A percentile compares a stretch with the other conserved stretches of the same genome.
These are phyloP conservation scores for Claviceps monticola DNA, from an alignment of 2,329 filamentous ascomycete genomes.

Conservation along the genomic window DNA sequence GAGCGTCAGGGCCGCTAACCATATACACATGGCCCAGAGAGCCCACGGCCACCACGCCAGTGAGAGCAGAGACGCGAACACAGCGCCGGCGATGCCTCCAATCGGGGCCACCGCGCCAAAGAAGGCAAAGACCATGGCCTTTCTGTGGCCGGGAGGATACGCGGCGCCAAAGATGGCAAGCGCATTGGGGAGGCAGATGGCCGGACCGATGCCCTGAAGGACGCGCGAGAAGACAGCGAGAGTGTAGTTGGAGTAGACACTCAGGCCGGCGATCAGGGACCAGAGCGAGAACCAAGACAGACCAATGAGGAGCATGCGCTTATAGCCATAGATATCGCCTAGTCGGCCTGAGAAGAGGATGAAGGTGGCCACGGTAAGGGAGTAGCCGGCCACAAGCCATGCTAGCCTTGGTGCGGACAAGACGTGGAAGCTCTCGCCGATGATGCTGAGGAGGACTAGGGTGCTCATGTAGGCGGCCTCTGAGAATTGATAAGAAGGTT, in stretches of 20 bases:
- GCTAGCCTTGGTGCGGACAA: slow-evolving; percentile 29
- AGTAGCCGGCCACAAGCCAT: slow-evolving; percentile 46
- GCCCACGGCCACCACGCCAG: slow-evolving; percentile 34
- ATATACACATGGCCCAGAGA: slow-evolving; percentile 28
- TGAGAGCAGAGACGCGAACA: slow-evolving; percentile 26
- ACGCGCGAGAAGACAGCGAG: slow-evolving; percentile 39
- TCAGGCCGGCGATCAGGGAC: slow-evolving; percentile 32
- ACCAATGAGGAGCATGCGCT: slow-evolving; percentile 37
- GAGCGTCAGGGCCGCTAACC: slow-evolving; percentile 18
- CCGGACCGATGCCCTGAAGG: slow-evolving; percentile 47
- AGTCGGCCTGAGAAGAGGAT: slow-evolving; percentile 42
- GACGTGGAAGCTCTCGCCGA: slow-evolving; percentile 32
- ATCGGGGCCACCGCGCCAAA: slow-evolving; percentile 33
- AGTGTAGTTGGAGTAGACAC: slow-evolving; percentile 23
- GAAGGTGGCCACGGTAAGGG: slow-evolving; percentile 41
- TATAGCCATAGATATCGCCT: slow-evolving; percentile 44
- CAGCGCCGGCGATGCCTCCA: slow-evolving; percentile 29
- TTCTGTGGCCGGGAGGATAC: slow-evolving; percentile 41
- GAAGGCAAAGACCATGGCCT: slow-evolving; percentile 44
- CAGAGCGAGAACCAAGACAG: slow-evolving; percentile 41
- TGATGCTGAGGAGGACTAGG: slow-evolving; percentile 33
- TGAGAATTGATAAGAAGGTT: slow-evolving; percentile 6
- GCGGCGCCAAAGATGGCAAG: slow-evolving; percentile 46
- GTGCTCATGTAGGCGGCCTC: slow-evolving; percentile 20
- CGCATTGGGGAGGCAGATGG: slow-evolving; percentile 48